Evolutionary conservation across 2,329 filamentous ascomycete genomes (phyloP), one percentile per base, ranked within the genome.

Genomic region (Cadophora malorum): DNA sequence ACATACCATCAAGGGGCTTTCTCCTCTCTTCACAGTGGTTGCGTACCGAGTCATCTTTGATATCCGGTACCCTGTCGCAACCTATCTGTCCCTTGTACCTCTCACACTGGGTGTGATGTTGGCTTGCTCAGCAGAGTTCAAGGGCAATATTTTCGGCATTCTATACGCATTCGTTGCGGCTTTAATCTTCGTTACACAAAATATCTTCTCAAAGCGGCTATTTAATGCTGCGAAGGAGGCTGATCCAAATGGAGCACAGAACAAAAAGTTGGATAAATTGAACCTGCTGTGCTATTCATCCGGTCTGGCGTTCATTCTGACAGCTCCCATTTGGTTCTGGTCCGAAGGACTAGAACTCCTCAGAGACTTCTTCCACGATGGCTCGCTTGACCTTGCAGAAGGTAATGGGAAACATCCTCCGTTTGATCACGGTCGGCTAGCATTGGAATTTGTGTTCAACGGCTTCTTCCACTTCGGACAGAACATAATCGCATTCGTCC

Each of bases 271-370:
- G 21, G 96, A 99, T 81, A 99, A 99, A 81, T 87, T 99, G 50
- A 99, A 99, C 77, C 84, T 99, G 21, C 85, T 99, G 3, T 98
- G 92, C 83, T 99, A 99, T 79, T 98, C 94, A n/a, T 97, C 94
- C 0, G 93, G 92, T 21, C 84, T 98, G 73, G 96, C 96, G 0
- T 97, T 99, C 74, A 75, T 97, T 65, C 84, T 97, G 64, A 98
- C 94, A 0, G 80, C 90, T 14, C 96, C 96, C 0, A 92, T 98
- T 64, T 99, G 96, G 96, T 87, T 98, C 71, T 94, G 93, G 87
- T 90, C 88, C 41, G 96, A 99, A 80, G 96, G 95, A 2, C 87
- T 95, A 70, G 84, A 83, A 2, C 85, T 99, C 28, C 80, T 97
- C 2, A 82, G 85, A 56, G 94, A 97, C 77, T 90, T 97, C 73